phyloP scores from a whole-genome alignment of 1,284 basidiomycete genomes.

The Pseudomicrostroma phylloplanum region DNA sequence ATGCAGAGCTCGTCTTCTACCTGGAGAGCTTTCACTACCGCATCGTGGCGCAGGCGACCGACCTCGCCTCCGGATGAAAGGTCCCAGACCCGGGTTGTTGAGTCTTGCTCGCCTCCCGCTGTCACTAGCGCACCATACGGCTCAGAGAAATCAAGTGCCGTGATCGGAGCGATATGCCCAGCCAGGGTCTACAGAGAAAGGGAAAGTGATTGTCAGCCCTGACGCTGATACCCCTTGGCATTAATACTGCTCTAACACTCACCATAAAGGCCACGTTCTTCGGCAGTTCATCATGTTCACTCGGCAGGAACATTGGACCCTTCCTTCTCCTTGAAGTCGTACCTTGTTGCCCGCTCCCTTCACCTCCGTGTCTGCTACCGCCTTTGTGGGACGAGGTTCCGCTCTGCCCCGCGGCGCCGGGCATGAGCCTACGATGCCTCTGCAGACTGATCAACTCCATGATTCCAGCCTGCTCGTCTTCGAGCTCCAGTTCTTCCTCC shows the following conservation, averaged over 20 bases:
- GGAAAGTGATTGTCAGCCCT: conserved; percentile 6
- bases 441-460: conserved; percentile 41
- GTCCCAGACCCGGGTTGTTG: conserved; percentile 74
- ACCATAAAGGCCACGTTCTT: conserved; percentile 89
- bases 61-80: conserved; percentile 59
- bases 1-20: conserved; percentile 87
- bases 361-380: conserved; percentile 2
- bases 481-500: conserved; percentile 90
- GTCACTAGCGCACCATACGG: conserved; percentile 91
- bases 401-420: conserved; percentile 30
- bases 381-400: conserved; percentile 16
- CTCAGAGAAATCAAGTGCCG: conserved; percentile 87
- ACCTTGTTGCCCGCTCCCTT: too few species aligned
- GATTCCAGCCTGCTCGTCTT: conserved; percentile 60
- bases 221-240: too few species aligned
- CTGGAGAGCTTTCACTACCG: conserved; percentile 75
- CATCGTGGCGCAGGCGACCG: conserved; percentile 40
- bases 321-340: conserved; percentile 29
- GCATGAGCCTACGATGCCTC: conserved; percentile 43
- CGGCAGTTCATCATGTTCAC: conserved; percentile 92
- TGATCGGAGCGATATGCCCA: conserved; percentile 73
- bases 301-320: conserved; percentile 82
- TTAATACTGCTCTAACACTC: too few species aligned
- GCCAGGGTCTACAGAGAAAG: conserved; percentile 60
- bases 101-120: conserved; percentile 56